phyloP scores from a whole-genome alignment of 1,284 basidiomycete species.

The Naganishia cerealis region DNA sequence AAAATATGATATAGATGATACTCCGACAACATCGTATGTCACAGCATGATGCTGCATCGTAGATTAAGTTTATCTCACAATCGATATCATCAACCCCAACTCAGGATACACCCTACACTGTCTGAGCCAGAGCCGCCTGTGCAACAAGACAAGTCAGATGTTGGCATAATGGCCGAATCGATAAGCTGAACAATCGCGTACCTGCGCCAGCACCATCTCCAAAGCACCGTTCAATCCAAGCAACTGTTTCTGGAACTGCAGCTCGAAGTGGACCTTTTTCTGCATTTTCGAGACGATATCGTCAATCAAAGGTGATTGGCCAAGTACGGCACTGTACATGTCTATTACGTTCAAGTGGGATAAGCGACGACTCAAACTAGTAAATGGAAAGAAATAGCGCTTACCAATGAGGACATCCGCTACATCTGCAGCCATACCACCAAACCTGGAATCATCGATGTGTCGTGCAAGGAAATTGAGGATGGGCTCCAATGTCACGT shows the following conservation, averaged over 20 bases:
- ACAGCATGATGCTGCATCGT: neutral
- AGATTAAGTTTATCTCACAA: neutral
- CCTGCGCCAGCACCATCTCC: constrained; percentile 80
- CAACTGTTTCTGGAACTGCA: constrained; percentile 87
- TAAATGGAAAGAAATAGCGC: constrained; percentile 42
- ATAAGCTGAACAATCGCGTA: neutral
- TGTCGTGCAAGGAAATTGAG: constrained; percentile 81
- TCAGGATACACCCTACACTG: neutral
- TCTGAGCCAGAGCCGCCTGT: constrained; percentile 24
- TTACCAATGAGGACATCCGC: constrained; percentile 78
- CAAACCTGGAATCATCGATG: constrained; percentile 85
- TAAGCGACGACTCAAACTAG: neutral
- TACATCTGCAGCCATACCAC: constrained; percentile 81
- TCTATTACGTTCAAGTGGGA: constrained; percentile 58
- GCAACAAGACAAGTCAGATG: neutral
- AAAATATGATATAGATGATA: neutral
- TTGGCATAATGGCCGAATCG: neutral
- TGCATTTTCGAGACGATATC: constrained; percentile 77
- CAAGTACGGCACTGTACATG: constrained; percentile 85
- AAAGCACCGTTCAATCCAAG: constrained; percentile 80
- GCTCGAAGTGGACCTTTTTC: constrained; percentile 78
- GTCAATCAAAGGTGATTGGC: constrained; percentile 91
- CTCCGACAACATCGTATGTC: neutral
- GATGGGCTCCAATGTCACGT: constrained; percentile 88
- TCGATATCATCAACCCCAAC: neutral